A percentile compares a stretch with the other conserved stretches of the same genome.
Conservation (phyloP, 1,284 basidiomycete species). For the Ustilago cynodontis region DNA sequence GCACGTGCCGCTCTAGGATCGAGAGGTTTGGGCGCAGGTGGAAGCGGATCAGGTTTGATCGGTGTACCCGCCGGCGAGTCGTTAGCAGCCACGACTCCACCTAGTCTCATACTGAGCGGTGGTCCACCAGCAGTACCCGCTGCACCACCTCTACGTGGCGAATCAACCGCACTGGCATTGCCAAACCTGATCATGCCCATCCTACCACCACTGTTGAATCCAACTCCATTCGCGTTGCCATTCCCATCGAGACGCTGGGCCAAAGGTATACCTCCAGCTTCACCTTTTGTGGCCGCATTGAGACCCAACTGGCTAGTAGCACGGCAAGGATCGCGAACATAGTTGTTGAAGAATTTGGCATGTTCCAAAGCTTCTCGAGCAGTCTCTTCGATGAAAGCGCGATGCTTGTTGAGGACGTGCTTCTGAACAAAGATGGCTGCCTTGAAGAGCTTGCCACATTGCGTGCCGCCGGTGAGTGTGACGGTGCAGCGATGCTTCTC, state of each 20-base stretch:
- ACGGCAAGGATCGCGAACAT: conserved; percentile 55
- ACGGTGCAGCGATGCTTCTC: conserved; percentile 66
- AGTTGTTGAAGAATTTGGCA: conserved; percentile 50
- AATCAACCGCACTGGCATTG: conserved; percentile 36
- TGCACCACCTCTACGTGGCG: conserved; percentile 19
- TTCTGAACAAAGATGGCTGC: conserved; percentile 63
- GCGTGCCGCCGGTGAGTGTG: conserved; percentile 26
- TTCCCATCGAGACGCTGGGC: conserved; percentile 21
- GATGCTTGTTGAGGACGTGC: conserved; percentile 66
- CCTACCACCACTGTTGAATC: conserved; percentile 35
- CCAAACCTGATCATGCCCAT: conserved; percentile 53
- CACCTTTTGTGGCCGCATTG: neutral
- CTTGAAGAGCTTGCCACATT: conserved; percentile 66
- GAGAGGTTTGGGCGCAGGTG: conserved; percentile 53
- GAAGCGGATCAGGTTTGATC: conserved; percentile 38
- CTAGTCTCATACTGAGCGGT: conserved; percentile 40
- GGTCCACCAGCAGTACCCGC: neutral
- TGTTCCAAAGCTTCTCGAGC: conserved; percentile 30
- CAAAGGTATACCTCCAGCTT: conserved; percentile 7
- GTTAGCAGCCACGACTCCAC: conserved; percentile 15
- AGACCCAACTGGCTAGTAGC: conserved; percentile 26
- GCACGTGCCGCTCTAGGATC: conserved; percentile 47
- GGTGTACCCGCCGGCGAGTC: conserved; percentile 16
- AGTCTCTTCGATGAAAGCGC: conserved; percentile 39
- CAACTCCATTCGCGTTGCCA: conserved; percentile 11